These are phyloP conservation scores for Eimeria sp. DNA, from an alignment of 169 alveolate species.

Conservation along the genomic window DNA sequence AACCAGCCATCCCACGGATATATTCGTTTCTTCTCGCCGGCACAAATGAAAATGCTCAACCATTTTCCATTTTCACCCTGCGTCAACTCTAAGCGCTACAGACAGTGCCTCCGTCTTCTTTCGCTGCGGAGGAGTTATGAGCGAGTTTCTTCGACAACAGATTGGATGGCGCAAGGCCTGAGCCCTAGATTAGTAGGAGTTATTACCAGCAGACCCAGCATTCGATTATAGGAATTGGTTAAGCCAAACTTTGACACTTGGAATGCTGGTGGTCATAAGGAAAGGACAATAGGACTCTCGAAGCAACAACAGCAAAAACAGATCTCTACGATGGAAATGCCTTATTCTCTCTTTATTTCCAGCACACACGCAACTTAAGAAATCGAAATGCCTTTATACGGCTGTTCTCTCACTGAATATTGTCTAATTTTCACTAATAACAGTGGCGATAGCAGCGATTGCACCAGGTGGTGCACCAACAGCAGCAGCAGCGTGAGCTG, in stretches of 20 bases:
- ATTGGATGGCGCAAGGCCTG: neutral
- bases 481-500: slow-evolving; percentile 8
- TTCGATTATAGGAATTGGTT: neutral
- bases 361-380: neutral
- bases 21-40: neutral
- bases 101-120: neutral
- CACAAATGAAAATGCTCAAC: neutral
- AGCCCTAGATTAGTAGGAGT: neutral
- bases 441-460: neutral
- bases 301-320: neutral
- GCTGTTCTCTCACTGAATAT: neutral
- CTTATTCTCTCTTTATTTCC: neutral
- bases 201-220: neutral
- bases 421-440: neutral
- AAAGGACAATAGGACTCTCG: neutral
- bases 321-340: neutral
- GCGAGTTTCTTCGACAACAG: neutral
- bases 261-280: neutral
- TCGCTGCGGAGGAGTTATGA: neutral
- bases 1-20: no score
- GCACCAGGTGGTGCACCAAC: neutral
- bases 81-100: neutral
- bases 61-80: neutral
- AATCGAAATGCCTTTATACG: neutral
- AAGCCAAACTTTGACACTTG: neutral